A percentile compares a stretch with the other conserved stretches of the same genome.
These are phyloP conservation scores for Vinca minor DNA, from an alignment of 257 asterid species.

Conservation along the genomic window DNA sequence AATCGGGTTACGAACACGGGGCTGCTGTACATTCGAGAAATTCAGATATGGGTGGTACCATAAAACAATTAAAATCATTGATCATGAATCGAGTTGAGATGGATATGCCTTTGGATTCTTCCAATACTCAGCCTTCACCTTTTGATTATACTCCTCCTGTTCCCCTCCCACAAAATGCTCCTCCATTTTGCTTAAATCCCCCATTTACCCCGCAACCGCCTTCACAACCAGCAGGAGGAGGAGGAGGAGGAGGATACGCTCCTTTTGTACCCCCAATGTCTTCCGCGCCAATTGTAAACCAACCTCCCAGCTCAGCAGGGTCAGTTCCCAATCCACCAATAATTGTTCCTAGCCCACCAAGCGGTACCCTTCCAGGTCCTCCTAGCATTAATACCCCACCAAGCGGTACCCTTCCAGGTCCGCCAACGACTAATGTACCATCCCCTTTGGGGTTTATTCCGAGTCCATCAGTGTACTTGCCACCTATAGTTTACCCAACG, in stretches of 20 bases:
- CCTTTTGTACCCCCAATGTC: slow-evolving; percentile 17
- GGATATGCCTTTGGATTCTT: slow-evolving; percentile 16
- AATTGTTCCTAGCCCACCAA: slow-evolving; percentile 26
- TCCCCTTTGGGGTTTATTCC: slow-evolving; percentile 26
- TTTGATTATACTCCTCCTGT: slow-evolving; percentile 73
- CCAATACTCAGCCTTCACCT: slow-evolving; percentile 61
- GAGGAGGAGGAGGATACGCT: slow-evolving; percentile 24
- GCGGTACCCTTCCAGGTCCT: slow-evolving; percentile 6
- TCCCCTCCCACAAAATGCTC: slow-evolving; percentile 39
- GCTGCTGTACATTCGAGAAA: slow-evolving; percentile 16
- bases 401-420: slow-evolving; percentile 19
- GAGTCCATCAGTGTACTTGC: slow-evolving; percentile 48
- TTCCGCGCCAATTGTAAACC: slow-evolving; percentile 19
- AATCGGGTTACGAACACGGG: slow-evolving; percentile 13
- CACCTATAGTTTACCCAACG: slow-evolving; percentile 78
- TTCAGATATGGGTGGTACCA: slow-evolving; percentile 17
- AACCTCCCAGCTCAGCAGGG: slow-evolving; percentile 13
- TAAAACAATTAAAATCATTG: slow-evolving; percentile 11
- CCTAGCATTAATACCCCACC: slow-evolving; percentile 5
- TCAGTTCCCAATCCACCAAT: slow-evolving; percentile 18
- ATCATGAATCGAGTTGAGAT: slow-evolving; percentile 29
- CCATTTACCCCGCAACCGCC: slow-evolving; percentile 44
- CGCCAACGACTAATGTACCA: slow-evolving; percentile 24
- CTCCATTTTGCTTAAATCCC: slow-evolving; percentile 59
- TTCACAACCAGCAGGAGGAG: slow-evolving; percentile 5